Conservation (phyloP, 2,329 filamentous ascomycete species). For the Decorospora gaudefroyi region DNA sequence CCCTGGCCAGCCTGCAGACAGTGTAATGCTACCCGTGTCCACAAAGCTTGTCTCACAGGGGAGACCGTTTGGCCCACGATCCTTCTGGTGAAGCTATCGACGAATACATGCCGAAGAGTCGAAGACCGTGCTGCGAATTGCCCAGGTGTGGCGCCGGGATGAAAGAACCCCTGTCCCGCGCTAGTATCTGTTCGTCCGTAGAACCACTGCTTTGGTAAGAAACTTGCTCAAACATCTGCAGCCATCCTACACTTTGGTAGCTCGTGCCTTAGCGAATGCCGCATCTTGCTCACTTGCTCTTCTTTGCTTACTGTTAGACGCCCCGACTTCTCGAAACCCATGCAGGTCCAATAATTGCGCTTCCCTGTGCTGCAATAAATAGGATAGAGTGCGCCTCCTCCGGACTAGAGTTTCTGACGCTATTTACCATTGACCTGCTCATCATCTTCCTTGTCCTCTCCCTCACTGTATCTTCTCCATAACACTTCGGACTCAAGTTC, state of each 20-base stretch:
- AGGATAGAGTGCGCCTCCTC: constrained; percentile 30
- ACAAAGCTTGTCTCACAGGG: constrained; percentile 24
- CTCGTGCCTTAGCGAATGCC: constrained; percentile 19
- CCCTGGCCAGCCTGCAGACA: not conserved
- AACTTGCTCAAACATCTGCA: constrained; percentile 42
- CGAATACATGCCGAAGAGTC: too few relatives aligned
- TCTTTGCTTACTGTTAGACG: constrained; percentile 22
- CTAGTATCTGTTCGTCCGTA: constrained; percentile 20
- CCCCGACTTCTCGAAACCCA: constrained; percentile 12
- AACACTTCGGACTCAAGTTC: constrained; percentile 2
- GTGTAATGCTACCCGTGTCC: constrained; percentile 9
- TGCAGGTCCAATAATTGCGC: constrained; percentile 20
- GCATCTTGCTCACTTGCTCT: constrained; percentile 30
- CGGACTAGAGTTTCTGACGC: constrained; percentile 1
- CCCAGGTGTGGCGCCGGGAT: constrained; percentile 12
- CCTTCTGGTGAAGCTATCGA: too few relatives aligned
- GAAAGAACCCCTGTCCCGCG: constrained; percentile 23
- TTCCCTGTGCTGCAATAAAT: constrained; percentile 34
- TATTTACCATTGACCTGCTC: constrained; percentile 5
- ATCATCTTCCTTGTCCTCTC: too few relatives aligned
- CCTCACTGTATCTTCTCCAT: too few relatives aligned
- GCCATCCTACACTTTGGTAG: constrained; percentile 9
- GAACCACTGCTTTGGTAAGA: constrained; percentile 29
- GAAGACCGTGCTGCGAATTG: too few relatives aligned
- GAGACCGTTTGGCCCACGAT: not conserved